Percentiles rank a stretch among this genome's conserved stretches.
phyloP scores from a whole-genome alignment of 1,284 basidiomycete genomes.

The Neotropicomus parvogracilis region DNA sequence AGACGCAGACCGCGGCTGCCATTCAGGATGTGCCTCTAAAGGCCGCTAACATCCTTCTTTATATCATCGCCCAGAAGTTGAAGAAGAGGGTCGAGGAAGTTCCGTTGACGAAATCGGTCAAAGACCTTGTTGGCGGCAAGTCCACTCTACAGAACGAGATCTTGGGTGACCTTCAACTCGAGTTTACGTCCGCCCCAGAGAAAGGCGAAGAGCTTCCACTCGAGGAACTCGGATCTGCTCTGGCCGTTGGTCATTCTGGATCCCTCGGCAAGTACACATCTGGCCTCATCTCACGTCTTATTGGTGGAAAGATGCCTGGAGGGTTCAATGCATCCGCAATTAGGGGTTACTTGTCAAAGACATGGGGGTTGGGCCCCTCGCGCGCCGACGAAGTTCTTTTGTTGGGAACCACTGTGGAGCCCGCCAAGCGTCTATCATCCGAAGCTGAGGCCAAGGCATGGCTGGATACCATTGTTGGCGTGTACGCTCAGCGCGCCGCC shows the following conservation, averaged over 20 bases:
- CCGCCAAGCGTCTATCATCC: conserved; percentile 88
- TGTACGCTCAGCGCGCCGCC: conserved; percentile 85
- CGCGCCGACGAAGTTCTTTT: conserved; percentile 92
- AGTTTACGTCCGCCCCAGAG: conserved; percentile 90
- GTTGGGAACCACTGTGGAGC: conserved; percentile 88
- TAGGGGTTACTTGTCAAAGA: conserved; percentile 84
- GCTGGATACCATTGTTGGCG: conserved; percentile 82
- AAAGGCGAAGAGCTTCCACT: conserved; percentile 97
- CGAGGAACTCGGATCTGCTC: conserved; percentile 88
- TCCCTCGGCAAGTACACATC: conserved; percentile 95
- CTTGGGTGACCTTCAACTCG: conserved; percentile 87
- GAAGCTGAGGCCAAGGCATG: conserved; percentile 93
- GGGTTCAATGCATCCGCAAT: conserved; percentile 96
- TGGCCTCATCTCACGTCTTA: conserved; percentile 85
- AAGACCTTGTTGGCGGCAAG: conserved; percentile 97
- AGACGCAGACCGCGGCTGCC: conserved; percentile 63
- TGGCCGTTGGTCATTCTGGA: conserved; percentile 80
- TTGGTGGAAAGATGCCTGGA: conserved; percentile 97
- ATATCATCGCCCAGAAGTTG: conserved; percentile 95
- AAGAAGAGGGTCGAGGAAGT: conserved; percentile 93
- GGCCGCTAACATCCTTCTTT: conserved; percentile 84
- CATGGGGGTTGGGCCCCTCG: conserved; percentile 88
- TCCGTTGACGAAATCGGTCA: conserved; percentile 92
- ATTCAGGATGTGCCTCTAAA: conserved; percentile 91
- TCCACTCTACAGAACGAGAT: conserved; percentile 98